Conservation (phyloP, 2,329 filamentous ascomycete genomes). For the Apiospora koreana region DNA sequence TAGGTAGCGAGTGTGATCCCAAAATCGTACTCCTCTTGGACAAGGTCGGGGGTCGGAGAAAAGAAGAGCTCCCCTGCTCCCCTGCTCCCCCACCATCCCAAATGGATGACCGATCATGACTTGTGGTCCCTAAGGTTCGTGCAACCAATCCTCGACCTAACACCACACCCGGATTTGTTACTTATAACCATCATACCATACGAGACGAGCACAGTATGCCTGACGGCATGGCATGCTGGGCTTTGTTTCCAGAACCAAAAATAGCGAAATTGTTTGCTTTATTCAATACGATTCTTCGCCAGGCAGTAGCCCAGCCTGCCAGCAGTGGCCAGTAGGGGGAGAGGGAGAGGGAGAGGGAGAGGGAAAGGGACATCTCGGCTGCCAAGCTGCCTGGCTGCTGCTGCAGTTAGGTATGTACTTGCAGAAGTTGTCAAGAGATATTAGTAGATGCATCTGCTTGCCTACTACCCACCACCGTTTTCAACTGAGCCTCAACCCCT, state of each 20-base stretch:
- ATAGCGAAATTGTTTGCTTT: background rate
- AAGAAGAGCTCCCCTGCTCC: background rate
- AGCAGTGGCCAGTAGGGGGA: no score
- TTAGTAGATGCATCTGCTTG: background rate
- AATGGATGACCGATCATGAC: background rate
- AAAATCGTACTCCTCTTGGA: background rate
- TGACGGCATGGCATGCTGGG: background rate
- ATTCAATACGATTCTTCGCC: background rate
- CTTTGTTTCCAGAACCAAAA: background rate
- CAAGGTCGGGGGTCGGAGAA: background rate
- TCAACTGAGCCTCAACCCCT: background rate
- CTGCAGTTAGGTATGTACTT: background rate
- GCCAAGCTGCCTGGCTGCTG: background rate
- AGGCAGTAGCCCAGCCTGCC: background rate
- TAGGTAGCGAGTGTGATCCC: background rate
- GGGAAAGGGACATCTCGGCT: background rate
- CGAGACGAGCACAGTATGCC: background rate
- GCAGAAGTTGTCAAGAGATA: background rate
- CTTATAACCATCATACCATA: background rate
- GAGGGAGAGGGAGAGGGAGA: background rate
- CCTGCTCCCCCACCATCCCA: background rate
- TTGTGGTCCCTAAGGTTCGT: background rate
- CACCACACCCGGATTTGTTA: background rate
- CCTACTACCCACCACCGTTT: background rate
- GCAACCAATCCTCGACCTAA: background rate